Evolutionary conservation across 257 asterid genomes (phyloP), one percentile per base, ranked within the genome.

Genomic region (Fraxinus cuspidata): DNA sequence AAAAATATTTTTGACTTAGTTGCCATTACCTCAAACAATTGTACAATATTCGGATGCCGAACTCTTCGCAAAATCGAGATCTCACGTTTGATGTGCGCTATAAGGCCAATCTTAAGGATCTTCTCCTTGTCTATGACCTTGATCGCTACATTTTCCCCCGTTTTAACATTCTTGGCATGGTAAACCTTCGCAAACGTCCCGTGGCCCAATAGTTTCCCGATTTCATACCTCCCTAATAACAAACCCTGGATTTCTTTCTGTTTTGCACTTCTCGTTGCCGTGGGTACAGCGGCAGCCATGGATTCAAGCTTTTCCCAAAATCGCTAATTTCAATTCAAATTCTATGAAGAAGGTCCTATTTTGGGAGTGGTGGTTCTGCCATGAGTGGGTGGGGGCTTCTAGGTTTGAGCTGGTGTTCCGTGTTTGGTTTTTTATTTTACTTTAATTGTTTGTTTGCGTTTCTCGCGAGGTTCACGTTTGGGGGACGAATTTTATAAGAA

Each of bases 171-270:
- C 68, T 89, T 83, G 49, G 99, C 99, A 64, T 81, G 93, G 80
- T 94, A 94, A 0, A 94, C 99, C 89, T 94, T 94, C 2, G 98
- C 99, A 74, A 92, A 94, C 0, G 96, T 90, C 16, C 99, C 99
- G 28, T 92, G 99, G 4, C 99, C 97, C 0, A 94, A 82, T 72
- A 94, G 81, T 60, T 89, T 90, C 11, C 96, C 98, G 49, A 91
- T 77, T 67, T 90, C 98, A 78, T 85, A 94, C 5, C 97, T 86
- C 23, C 92, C 96, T 34, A 94, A 71, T 2, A 94, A 35, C 5
- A 90, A 87, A 4, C 92, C 94, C 38, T 89, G 92, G 31, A 84
- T 81, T 81, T 77, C 88, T 78, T 75, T 88, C 82, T 74, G 86
- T 18, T 78, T 88, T 32, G 81, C 10, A 21, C 31, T 31, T 53